phyloP scores from a whole-genome alignment of 345 rosid species.

The Pugionium cornutum region DNA sequence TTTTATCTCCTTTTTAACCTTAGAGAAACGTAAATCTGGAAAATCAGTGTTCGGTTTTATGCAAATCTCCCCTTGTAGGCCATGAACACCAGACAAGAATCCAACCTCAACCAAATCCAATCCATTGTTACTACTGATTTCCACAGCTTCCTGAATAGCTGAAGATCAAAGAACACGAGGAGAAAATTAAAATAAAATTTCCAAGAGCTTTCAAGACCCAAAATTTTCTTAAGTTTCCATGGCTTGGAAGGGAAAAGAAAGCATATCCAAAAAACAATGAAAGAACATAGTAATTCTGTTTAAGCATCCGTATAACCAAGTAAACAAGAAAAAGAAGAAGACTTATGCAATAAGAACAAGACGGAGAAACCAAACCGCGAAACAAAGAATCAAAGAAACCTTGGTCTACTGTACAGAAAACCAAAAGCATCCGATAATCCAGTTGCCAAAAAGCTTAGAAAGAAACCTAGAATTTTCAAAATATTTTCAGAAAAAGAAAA shows the following conservation, averaged over 20 bases:
- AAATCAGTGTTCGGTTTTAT: conserved; percentile 80
- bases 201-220: not conserved
- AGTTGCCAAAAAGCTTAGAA: not conserved
- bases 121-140: conserved; percentile 40
- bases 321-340: not conserved
- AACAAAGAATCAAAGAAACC: not conserved
- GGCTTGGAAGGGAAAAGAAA: conserved; percentile 18
- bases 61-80: conserved; percentile 78
- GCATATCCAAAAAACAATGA: not conserved
- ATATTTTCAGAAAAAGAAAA: not conserved
- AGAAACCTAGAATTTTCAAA: not conserved
- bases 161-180: conserved; percentile 23
- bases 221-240: conserved; percentile 30
- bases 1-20: conserved; percentile 31
- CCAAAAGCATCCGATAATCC: not conserved
- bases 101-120: conserved; percentile 72
- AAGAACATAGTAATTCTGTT: too few relatives aligned
- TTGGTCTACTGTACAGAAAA: too few relatives aligned
- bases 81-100: conserved; percentile 71
- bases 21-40: conserved; percentile 74
- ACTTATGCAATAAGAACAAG: conserved; percentile 24
- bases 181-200: not conserved
- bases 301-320: not conserved
- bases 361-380: conserved; percentile 6
- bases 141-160: conserved; percentile 57